Evolutionary conservation across 495 filamentous ascomycete species (phyloP), one percentile per base, ranked within the genome.

Genomic region (Penicillium fimorum): DNA sequence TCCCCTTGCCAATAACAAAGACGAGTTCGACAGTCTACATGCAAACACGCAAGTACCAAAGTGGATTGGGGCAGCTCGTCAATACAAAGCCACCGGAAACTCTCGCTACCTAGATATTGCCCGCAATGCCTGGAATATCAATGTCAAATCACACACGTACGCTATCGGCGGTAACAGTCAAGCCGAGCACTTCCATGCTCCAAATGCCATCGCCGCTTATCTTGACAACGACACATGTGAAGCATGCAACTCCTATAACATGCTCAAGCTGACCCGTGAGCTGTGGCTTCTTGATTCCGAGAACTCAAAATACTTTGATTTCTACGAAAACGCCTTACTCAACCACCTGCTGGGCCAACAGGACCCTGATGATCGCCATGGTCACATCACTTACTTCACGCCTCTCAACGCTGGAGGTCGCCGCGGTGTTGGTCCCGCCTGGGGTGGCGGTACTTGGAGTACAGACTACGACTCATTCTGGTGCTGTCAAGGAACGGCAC

Each of bases 381-480:
- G 44, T 3, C 44, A 47, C 27, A 12, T 47, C 15, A 47, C 44
- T 10, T 47, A 47, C 44, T 47, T 47, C 15, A 47, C 44, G 4
- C 44, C 44, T 18, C 44, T 47, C n/a, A 47, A 30, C 4, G 44
- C 44, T 17, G 44, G 44, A 29, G 25, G 44, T 30, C 44, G 44
- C 4, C 44, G 44, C 8, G 44, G 44, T 47, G 25, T 47, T 30
- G 44, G 44, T 29, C 44, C 44, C 27, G 44, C 44, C n/a, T 47
- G 44, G 44, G 44, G 44, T 30, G 44, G 44, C 25, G 44, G 44
- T 47, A 47, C 44, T 12, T 47, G 44, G 44, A 47, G 44, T 47
- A 47, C 44, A 15, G 44, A 47, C 44, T 47, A 47, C 27, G 44
- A 47, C 44, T 47, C 44, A 17, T 47, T 47, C 44, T 47, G 44